phyloP scores from a whole-genome alignment of 805 yeast genomes.

The Candida ovalis region DNA sequence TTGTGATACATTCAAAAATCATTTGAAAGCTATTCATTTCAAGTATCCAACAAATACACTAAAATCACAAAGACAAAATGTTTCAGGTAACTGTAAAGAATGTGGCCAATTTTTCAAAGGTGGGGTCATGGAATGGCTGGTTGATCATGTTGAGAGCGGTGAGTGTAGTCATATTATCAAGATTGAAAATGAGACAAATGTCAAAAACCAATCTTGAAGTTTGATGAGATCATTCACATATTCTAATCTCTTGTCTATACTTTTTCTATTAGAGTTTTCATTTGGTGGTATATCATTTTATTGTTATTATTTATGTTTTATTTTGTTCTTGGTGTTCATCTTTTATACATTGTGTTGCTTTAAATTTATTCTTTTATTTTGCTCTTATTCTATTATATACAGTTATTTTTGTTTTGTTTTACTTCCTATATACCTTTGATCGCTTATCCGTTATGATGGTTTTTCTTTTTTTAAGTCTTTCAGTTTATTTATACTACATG shows the following conservation, averaged over 20 bases:
- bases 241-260: not conserved
- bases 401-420: not conserved
- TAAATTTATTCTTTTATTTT: not conserved
- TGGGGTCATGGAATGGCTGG: constrained; percentile 78
- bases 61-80: constrained; percentile 66
- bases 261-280: not conserved
- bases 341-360: not conserved
- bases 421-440: not conserved
- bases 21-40: constrained; percentile 84
- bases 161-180: constrained; percentile 31
- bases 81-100: constrained; percentile 71
- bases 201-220: not conserved
- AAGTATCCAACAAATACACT: constrained; percentile 84
- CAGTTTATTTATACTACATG: not conserved
- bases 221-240: not conserved
- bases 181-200: not conserved
- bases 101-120: constrained; percentile 59
- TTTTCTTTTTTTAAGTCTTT: not conserved
- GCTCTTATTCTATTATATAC: not conserved
- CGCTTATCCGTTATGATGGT: not conserved
- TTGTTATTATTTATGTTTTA: not conserved
- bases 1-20: constrained; percentile 90
- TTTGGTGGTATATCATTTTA: not conserved
- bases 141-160: constrained; percentile 60
- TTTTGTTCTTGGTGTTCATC: not conserved